These are phyloP conservation scores for Gyromitra esculenta DNA, from an alignment of 2,329 filamentous ascomycete species.

Conservation along the genomic window DNA sequence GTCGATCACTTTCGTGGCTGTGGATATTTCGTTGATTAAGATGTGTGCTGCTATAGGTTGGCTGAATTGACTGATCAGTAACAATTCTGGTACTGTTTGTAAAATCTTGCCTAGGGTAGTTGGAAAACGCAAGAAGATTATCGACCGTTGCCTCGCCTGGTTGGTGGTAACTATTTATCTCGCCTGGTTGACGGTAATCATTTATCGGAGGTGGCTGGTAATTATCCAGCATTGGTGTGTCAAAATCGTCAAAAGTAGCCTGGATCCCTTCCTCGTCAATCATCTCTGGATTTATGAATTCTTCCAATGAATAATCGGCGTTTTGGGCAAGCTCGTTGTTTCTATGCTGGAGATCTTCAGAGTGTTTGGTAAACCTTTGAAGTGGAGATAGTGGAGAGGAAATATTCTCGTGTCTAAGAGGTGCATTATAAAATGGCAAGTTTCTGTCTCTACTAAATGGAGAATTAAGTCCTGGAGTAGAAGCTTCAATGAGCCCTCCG, in stretches of 20 bases:
- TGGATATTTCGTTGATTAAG: slow-evolving; percentile 14
- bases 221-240: not conserved
- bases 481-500: not conserved
- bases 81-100: not conserved
- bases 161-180: not conserved
- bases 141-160: not conserved
- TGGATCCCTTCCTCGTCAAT: slow-evolving; percentile 3
- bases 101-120: not conserved
- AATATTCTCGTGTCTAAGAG: not conserved
- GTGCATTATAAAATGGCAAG: not conserved
- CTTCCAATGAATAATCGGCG: slow-evolving; percentile 13
- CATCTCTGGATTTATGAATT: slow-evolving; percentile 3
- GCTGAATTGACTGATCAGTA: not conserved
- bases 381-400: not conserved
- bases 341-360: not conserved
- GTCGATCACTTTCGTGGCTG: not conserved
- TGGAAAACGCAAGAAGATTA: not conserved
- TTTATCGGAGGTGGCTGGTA: not conserved
- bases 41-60: not conserved
- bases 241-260: slow-evolving; percentile 7
- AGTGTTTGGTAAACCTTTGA: slow-evolving; percentile 1
- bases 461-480: slow-evolving; percentile 5
- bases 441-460: slow-evolving; percentile 7
- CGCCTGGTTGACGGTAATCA: not conserved
- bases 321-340: not conserved